Percentiles rank a stretch among this genome's conserved stretches.
These are phyloP conservation scores for Boletus subparvulus DNA, from an alignment of 768 basidiomycete species.

Conservation along the genomic window DNA sequence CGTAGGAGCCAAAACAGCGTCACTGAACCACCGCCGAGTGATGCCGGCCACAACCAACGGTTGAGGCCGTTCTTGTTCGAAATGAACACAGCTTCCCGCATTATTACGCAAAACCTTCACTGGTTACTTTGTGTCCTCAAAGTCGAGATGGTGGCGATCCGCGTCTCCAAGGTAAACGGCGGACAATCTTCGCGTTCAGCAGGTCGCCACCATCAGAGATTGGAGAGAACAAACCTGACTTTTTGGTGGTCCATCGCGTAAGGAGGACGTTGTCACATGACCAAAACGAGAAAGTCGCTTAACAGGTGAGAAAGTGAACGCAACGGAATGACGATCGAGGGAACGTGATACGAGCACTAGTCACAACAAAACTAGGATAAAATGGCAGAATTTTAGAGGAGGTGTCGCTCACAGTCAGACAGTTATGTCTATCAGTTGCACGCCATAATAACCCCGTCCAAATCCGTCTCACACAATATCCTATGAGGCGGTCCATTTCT, in stretches of 20 bases:
- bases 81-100: neutral
- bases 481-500: too few relatives aligned
- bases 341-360: too few relatives aligned
- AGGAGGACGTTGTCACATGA: conserved; percentile 10
- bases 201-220: conserved; percentile 2
- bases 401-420: too few relatives aligned
- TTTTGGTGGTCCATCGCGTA: conserved; percentile 1
- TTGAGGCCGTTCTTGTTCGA: neutral
- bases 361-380: too few relatives aligned
- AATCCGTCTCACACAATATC: too few relatives aligned
- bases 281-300: neutral
- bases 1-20: neutral
- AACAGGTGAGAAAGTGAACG: too few relatives aligned
- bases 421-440: too few relatives aligned
- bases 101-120: neutral
- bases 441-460: too few relatives aligned
- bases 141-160: neutral
- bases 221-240: neutral
- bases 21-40: conserved; percentile 1
- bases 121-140: conserved; percentile 7
- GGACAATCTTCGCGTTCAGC: neutral
- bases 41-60: neutral
- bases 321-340: too few relatives aligned
- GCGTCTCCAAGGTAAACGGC: neutral
- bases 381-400: too few relatives aligned